Evolutionary conservation across 495 filamentous ascomycete genomes (phyloP), one percentile per base, ranked within the genome.

Genomic region (Hyaloscypha finlandica): DNA sequence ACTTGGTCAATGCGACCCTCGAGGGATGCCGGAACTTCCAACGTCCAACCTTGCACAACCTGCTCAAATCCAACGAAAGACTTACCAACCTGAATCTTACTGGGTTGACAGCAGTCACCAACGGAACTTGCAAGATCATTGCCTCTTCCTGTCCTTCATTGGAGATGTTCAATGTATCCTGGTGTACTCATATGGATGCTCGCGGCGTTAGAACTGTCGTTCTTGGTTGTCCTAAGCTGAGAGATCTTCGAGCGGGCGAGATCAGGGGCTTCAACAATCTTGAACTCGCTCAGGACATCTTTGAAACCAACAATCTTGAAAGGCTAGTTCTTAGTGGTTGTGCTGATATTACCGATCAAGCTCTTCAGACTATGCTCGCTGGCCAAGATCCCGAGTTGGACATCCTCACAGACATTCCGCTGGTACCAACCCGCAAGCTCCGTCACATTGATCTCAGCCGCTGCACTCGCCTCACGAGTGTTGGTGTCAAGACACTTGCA

Each of bases 11-110:
- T 61, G 90, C 94, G 57, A 94, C 90, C 0, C 80, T 98, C 4
- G 92, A 98, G 74, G 95, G 91, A 2, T 97, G 93, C 75, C 86
- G 87, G 42, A 94, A 97, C 69, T 92, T 97, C 71, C 78, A 85
- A 63, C 86, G 89, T 56, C 79, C 83, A 14, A 87, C 90, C 0
- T 84, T 99, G 16, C 92, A 97, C 75, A 88, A 78, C 72, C 90
- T 99, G 52, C 81, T 98, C 37, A 82, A 86, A 58, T 84, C 87
- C 39, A 99, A 98, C 75, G 83, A 85, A 45, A 84, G 86, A 32
- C 83, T 99, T 51, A 84, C 88, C 52, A 88, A 92, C 68, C 81
- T 99, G 69, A 97, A 98, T 73, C 77, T 99, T 19, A 90, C 91
- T 2, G 93, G 93, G 0, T 81, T 97, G 68, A 77, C 84, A 2